Evolutionary conservation across 2,329 filamentous ascomycete genomes (phyloP).

Genomic region (Pestalotiopsis sp.): DNA sequence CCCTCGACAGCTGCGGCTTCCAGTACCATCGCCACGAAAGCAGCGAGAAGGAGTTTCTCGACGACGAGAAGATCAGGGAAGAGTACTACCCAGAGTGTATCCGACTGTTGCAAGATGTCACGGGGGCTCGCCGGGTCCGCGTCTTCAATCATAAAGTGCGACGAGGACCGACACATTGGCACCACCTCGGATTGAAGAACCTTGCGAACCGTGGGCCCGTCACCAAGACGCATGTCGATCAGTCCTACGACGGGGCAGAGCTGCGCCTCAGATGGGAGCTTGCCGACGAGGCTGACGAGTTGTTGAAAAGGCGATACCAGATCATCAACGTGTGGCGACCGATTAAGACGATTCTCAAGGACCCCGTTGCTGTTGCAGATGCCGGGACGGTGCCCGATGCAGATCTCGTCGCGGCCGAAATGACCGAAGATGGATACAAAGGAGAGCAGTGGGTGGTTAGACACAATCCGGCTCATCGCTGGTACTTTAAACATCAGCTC

Average conservation of each 20-base stretch:
- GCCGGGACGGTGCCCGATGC: constrained; percentile 35
- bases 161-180: constrained; percentile 53
- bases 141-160: constrained; percentile 77
- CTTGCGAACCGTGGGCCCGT: constrained; percentile 35
- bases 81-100: constrained; percentile 75
- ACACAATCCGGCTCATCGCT: constrained; percentile 40
- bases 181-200: constrained; percentile 65
- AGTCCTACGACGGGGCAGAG: constrained; percentile 42
- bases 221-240: constrained; percentile 30
- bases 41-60: constrained; percentile 35
- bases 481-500: constrained; percentile 53
- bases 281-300: constrained; percentile 33
- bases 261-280: constrained; percentile 31
- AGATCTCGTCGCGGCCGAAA: constrained; percentile 38
- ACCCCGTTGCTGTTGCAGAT: constrained; percentile 42
- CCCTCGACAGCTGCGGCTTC: constrained; percentile 42
- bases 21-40: constrained; percentile 34
- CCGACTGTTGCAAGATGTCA: constrained; percentile 60
- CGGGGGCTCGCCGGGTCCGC: constrained; percentile 59
- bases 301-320: constrained; percentile 33
- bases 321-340: constrained; percentile 44
- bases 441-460: constrained; percentile 40
- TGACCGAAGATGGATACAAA: constrained; percentile 33
- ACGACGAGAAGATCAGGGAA: constrained; percentile 59
- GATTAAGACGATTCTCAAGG: constrained; percentile 44